phyloP scores from a whole-genome alignment of 1,139 yeast species.

The Taiozyma sp. region DNA sequence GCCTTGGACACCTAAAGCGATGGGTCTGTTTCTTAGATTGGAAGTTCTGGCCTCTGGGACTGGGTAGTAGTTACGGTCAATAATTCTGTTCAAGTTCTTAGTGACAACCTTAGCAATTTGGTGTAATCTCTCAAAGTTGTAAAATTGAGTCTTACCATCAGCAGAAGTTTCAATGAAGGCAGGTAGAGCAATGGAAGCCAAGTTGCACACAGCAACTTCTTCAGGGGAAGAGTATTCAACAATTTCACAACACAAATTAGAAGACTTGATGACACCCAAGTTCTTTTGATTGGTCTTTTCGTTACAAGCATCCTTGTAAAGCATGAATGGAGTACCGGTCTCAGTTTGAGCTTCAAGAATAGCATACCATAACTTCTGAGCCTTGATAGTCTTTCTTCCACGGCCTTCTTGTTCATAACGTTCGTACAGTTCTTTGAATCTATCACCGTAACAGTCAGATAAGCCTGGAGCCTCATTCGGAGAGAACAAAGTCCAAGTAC shows the following conservation, averaged over 20 bases:
- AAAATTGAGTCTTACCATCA: conserved; percentile 46
- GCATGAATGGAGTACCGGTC: conserved; percentile 90
- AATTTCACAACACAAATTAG: conserved; percentile 86
- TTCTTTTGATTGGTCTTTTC: conserved; percentile 80
- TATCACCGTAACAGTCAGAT: conserved; percentile 74
- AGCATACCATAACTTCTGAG: conserved; percentile 85
- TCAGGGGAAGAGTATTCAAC: conserved; percentile 85
- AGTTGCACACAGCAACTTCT: conserved; percentile 87
- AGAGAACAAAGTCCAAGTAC: conserved; percentile 80
- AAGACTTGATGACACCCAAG: conserved; percentile 80
- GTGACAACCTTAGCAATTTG: conserved; percentile 68
- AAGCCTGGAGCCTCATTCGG: conserved; percentile 88
- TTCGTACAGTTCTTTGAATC: conserved; percentile 66
- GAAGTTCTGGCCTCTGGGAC: conserved; percentile 63
- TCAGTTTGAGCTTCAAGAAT: conserved; percentile 87
- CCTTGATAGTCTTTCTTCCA: conserved; percentile 68
- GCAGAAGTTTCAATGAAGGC: conserved; percentile 38
- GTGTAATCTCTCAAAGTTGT: conserved; percentile 68
- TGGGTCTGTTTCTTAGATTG: conserved; percentile 75
- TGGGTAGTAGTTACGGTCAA: conserved; percentile 78
- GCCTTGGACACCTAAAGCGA: conserved; percentile 89
- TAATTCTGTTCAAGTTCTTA: conserved; percentile 67
- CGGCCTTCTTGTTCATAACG: conserved; percentile 67
- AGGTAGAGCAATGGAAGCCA: conserved; percentile 83
- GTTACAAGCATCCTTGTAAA: conserved; percentile 86